Evolutionary conservation across 1,139 yeast genomes (phyloP).

Genomic region (Scheffersomyces illinoinensis): DNA sequence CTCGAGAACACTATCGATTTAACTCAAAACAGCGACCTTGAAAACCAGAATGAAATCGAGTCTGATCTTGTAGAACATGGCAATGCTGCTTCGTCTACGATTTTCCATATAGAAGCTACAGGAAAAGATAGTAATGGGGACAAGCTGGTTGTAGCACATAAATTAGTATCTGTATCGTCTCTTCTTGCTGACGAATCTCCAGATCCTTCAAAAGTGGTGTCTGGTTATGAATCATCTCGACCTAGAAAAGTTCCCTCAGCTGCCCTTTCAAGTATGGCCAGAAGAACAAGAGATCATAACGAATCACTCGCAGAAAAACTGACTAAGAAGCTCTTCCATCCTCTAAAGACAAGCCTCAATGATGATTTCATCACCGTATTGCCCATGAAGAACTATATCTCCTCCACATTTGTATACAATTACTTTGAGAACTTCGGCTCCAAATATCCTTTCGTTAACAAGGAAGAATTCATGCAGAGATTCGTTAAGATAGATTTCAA

Average conservation of each 20-base stretch:
- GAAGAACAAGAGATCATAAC: conserved; percentile 7
- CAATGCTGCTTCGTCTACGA: conserved; percentile 3
- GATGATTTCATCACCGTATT: conserved; percentile 36
- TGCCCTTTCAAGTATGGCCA: conserved; percentile 7
- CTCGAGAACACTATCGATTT: neutral
- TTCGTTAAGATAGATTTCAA: conserved; percentile 30
- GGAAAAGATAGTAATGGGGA: neutral
- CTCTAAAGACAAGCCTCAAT: conserved; percentile 16
- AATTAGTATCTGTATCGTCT: conserved; percentile 13
- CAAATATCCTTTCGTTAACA: conserved; percentile 38
- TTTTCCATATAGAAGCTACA: conserved; percentile 2
- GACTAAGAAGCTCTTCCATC: conserved; percentile 5
- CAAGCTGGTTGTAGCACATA: conserved; percentile 9
- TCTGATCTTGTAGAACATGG: conserved; percentile 3
- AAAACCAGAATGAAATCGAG: conserved; percentile 1
- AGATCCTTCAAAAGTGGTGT: conserved; percentile 2
- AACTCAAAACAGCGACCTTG: conserved; percentile 1
- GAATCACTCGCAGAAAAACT: conserved; percentile 9
- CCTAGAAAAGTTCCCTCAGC: conserved; percentile 7
- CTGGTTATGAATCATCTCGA: conserved; percentile 1
- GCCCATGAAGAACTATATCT: conserved; percentile 30
- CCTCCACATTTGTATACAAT: conserved; percentile 30
- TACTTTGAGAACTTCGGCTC: conserved; percentile 40
- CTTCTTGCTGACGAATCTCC: conserved; percentile 7
- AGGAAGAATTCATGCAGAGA: conserved; percentile 18